phyloP scores from a whole-genome alignment of 2,329 filamentous ascomycete species.

The Aspergillus novoparasiticus region DNA sequence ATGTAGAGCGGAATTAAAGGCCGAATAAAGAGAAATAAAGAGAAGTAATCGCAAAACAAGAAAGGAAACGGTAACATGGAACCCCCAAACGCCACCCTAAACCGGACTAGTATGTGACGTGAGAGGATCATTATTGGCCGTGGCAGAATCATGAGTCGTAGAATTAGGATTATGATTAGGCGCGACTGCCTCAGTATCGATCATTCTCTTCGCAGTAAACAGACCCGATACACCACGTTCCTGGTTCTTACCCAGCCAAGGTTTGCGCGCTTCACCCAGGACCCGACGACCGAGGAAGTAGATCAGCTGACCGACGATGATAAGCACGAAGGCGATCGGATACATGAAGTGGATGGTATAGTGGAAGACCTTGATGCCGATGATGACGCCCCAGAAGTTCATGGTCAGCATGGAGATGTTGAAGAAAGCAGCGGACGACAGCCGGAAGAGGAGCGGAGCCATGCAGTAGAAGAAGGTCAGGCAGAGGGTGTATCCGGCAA shows the following conservation, averaged over 20 bases:
- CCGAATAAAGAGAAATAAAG: background rate
- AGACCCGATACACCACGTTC: slow-evolving; percentile 76
- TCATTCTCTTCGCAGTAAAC: slow-evolving; percentile 81
- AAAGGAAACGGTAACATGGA: background rate
- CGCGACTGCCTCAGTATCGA: slow-evolving; percentile 38
- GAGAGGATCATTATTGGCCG: slow-evolving; percentile 5
- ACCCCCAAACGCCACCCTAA: slow-evolving; percentile 7
- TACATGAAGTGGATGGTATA: slow-evolving; percentile 85
- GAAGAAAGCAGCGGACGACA: slow-evolving; percentile 91
- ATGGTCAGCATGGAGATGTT: slow-evolving; percentile 92
- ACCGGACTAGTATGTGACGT: slow-evolving; percentile 12
- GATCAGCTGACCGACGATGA: slow-evolving; percentile 79
- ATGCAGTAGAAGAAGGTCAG: slow-evolving; percentile 84
- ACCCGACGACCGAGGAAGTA: slow-evolving; percentile 86
- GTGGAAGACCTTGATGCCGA: slow-evolving; percentile 84
- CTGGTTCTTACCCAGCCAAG: slow-evolving; percentile 89
- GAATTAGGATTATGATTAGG: slow-evolving; percentile 17
- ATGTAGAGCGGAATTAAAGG: background rate
- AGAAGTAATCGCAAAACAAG: background rate
- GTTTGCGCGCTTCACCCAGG: slow-evolving; percentile 84
- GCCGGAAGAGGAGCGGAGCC: slow-evolving; percentile 83
- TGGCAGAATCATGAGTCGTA: slow-evolving; percentile 6
- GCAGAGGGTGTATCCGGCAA: slow-evolving; percentile 85
- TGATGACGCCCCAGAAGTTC: slow-evolving; percentile 96
- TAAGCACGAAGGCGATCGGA: slow-evolving; percentile 91